Base-by-base conservation (phyloP, 2,329 filamentous ascomycete genomes). In the Trichophyton simii region DNA sequence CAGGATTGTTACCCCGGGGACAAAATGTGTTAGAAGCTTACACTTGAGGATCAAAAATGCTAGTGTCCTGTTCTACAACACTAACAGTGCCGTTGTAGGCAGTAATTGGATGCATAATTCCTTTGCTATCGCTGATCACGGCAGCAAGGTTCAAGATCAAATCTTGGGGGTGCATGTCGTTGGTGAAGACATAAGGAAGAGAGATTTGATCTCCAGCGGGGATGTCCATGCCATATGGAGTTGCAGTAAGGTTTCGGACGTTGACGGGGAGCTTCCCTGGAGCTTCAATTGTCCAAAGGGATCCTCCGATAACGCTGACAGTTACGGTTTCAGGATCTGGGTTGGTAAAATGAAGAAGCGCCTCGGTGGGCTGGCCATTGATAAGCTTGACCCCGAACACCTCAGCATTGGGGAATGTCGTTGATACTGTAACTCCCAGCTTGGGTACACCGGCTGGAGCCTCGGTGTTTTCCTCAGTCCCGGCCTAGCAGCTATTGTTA, bases 21-120 rank as follows among this genome's bases (percentile, higher is more conserved):
- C 34, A 20, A 4, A 38, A 6, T 9, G n/a, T 36, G 20, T 31
- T 61, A 59, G 34, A 38, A 48, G 76, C 87, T 76, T 81, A 97
- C 92, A 96, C 91, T 77, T 96, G 91, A 64, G 91, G 92, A 73
- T 97, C 92, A 66, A 96, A 87, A 76, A 96, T 84, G 82, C 87
- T 95, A 65, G 88, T 89, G 61, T 92, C 89, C 1, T 91, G 85
- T 77, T 97, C 92, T 58, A 97, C 91, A 65, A 99, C 83, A 73
- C 83, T 85, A 66, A 95, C 89, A 58, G 87, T 87, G 72, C 87
- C 87, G 73, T 92, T 89, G 80, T 88, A 91, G 62, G 88, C 88
- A 65, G 84, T 79, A 59, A 96, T 73, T 68, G 91, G 90, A 80
- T 87, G 91, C 71, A 91, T 77, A 62, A 80, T 78, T 67, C 86